Conservation (phyloP, 2,329 filamentous ascomycete genomes). For the Xylariomycetidae sp. region DNA sequence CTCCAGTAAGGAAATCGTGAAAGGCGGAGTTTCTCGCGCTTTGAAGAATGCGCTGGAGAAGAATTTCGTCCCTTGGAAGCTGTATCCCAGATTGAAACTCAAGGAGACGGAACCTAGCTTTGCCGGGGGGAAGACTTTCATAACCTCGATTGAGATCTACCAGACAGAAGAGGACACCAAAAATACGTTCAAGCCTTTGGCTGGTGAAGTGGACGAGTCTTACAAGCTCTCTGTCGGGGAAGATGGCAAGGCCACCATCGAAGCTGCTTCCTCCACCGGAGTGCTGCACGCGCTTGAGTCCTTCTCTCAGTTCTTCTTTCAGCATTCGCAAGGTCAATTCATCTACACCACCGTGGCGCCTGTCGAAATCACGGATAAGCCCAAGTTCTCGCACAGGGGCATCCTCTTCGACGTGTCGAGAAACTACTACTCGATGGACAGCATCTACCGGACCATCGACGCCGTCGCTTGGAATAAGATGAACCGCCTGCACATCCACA, state of each 20-base stretch:
- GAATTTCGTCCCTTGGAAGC: conserved; percentile 74
- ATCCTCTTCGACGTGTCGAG: conserved; percentile 75
- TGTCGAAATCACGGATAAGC: conserved; percentile 65
- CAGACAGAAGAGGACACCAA: conserved; percentile 52
- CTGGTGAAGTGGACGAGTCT: conserved; percentile 67
- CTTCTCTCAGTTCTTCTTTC: conserved; percentile 75
- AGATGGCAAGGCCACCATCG: conserved; percentile 57
- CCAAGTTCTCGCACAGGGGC: conserved; percentile 72
- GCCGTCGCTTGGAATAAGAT: conserved; percentile 75
- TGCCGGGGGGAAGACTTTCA: conserved; percentile 37
- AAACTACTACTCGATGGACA: conserved; percentile 62
- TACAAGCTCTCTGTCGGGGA: conserved; percentile 61
- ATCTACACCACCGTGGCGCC: conserved; percentile 71
- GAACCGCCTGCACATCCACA: conserved; percentile 76
- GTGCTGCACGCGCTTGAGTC: conserved; percentile 70
- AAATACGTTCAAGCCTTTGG: conserved; percentile 54
- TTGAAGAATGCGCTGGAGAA: conserved; percentile 60
- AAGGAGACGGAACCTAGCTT: conserved; percentile 60
- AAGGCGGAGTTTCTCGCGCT: conserved; percentile 54
- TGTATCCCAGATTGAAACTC: conserved; percentile 55
- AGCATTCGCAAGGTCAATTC: conserved; percentile 52
- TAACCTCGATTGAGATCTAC: conserved; percentile 58
- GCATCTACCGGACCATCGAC: conserved; percentile 73
- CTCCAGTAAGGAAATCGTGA: conserved; percentile 49
- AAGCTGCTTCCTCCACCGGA: conserved; percentile 62